phyloP scores from a whole-genome alignment of 148 eudicot genomes.

The Linanthus parryae region DNA sequence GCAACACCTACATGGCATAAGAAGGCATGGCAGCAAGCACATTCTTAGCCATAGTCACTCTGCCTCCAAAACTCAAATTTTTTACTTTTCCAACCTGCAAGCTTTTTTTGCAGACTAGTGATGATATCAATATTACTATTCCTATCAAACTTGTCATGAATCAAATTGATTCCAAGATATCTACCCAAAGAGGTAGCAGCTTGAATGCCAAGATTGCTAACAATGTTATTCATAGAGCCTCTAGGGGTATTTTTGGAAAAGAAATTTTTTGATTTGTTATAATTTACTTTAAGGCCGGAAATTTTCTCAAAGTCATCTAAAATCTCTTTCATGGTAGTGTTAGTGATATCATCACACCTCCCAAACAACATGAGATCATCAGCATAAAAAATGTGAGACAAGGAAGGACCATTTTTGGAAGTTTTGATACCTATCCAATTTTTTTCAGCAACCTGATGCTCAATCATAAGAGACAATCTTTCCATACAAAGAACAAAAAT shows the following conservation, averaged over 20 bases:
- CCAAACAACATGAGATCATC: neutral
- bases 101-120: neutral
- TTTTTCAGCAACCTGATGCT: neutral
- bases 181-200: neutral
- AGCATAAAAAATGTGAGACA: slow-evolving; percentile 5
- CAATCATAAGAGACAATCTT: neutral
- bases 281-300: neutral
- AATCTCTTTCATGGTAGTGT: neutral
- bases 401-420: neutral
- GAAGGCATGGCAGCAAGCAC: neutral
- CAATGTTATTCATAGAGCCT: neutral
- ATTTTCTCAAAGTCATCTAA: neutral
- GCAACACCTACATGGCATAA: neutral
- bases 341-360: neutral
- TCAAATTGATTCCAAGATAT: neutral
- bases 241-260: neutral
- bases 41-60: neutral
- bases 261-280: neutral
- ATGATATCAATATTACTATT: neutral
- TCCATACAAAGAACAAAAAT: slow-evolving; percentile 7
- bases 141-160: neutral
- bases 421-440: neutral
- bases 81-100: neutral
- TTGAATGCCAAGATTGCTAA: neutral
- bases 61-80: neutral